A percentile compares a stretch with the other conserved stretches of the same genome.
phyloP scores from a whole-genome alignment of 139 green algal genomes.

The Micractinium conductrix region DNA sequence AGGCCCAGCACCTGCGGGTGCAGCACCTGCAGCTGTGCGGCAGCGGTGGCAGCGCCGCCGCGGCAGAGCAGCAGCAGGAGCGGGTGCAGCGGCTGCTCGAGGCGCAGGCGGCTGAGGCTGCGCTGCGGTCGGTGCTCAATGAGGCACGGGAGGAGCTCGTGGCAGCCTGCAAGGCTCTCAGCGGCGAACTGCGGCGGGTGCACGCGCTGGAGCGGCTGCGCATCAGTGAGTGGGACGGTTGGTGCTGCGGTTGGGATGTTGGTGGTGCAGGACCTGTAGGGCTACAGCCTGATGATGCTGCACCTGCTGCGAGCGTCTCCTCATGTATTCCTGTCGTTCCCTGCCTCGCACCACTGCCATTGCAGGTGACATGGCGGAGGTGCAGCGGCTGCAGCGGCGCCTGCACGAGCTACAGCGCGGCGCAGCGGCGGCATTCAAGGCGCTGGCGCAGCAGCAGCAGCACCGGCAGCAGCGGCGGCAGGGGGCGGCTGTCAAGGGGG shows the following conservation, averaged over 20 bases:
- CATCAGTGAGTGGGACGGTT: not conserved
- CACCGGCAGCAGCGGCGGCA: not conserved
- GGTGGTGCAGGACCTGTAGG: not conserved
- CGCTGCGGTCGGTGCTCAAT: conserved; percentile 9
- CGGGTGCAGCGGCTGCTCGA: conserved; percentile 22
- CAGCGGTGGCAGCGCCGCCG: not conserved
- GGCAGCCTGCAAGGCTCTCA: conserved; percentile 8
- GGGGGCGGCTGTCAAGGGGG: not conserved
- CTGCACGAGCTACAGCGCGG: not conserved
- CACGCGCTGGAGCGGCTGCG: conserved; percentile 23
- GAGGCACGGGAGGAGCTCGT: conserved; percentile 29
- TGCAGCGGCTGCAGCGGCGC: conserved; percentile 19
- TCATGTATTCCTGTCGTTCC: not conserved
- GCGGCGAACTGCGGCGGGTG: conserved; percentile 17
- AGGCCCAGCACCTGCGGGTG: conserved; percentile 9
- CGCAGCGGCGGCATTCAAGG: not conserved
- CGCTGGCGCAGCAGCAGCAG: not conserved
- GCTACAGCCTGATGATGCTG: not conserved
- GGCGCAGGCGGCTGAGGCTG: conserved; percentile 15
- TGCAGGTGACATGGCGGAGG: conserved; percentile 26
- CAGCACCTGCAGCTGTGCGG: not conserved
- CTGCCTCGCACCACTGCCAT: not conserved
- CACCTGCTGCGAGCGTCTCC: not conserved
- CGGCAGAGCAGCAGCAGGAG: not conserved
- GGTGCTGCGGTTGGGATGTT: not conserved